Percentiles rank a stretch among this genome's conserved stretches.
phyloP scores from a whole-genome alignment of 2,329 filamentous ascomycete species.

The Cadophora gregata region DNA sequence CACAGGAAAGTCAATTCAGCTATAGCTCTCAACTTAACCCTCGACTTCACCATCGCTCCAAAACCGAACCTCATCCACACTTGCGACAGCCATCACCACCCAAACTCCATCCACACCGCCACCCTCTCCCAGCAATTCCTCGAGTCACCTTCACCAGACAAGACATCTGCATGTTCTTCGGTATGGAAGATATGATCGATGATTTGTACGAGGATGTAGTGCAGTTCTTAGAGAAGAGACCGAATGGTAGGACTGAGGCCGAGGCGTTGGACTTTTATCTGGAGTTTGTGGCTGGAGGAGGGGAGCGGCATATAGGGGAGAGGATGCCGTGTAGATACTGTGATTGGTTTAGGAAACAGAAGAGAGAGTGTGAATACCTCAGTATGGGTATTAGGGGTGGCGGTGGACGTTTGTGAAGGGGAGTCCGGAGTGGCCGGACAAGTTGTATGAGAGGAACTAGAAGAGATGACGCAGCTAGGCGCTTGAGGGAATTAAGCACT shows the following conservation, averaged over 20 bases:
- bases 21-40: background rate
- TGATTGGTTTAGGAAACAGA: background rate
- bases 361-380: background rate
- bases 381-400: background rate
- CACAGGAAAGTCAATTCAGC: background rate
- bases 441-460: too few species aligned
- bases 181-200: background rate
- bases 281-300: background rate
- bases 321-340: background rate
- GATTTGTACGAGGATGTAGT: background rate
- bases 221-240: background rate
- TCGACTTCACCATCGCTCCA: background rate
- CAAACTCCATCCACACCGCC: background rate
- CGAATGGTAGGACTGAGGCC: background rate
- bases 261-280: background rate
- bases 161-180: background rate
- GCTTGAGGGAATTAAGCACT: too few species aligned
- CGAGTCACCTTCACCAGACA: background rate
- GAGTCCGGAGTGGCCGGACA: too few species aligned
- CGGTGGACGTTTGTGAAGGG: background rate
- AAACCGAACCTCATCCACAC: background rate
- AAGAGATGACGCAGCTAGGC: too few species aligned
- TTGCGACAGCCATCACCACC: background rate
- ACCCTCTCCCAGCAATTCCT: background rate
- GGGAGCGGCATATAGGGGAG: background rate